Percentiles rank a stretch among this genome's conserved stretches.
Evolutionary conservation across 129 eudicot species (phyloP).

Genomic region (Solidago caesia): DNA sequence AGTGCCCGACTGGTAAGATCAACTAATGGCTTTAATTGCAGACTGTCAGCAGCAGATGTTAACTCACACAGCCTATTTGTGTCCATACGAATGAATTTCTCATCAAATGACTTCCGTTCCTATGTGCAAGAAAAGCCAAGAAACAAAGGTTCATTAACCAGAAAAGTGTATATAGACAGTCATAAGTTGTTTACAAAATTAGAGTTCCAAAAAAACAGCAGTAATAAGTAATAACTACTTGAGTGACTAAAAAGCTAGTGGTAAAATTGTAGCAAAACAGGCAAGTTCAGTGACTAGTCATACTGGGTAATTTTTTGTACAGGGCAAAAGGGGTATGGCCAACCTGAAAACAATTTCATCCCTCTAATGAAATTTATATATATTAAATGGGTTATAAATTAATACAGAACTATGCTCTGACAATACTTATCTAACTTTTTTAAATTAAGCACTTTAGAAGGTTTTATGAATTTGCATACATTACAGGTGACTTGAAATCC

Average conservation of each 20-base stretch:
- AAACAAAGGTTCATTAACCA: constrained; percentile 7
- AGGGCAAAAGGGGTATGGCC: background rate
- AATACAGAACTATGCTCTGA: background rate
- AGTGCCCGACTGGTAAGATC: constrained; percentile 94
- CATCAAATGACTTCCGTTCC: constrained; percentile 91
- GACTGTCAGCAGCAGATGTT: constrained; percentile 94
- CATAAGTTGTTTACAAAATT: background rate
- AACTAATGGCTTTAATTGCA: constrained; percentile 74
- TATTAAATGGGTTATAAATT: background rate
- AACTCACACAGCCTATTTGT: constrained; percentile 83
- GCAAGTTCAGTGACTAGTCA: background rate
- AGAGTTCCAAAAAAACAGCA: too few relatives aligned
- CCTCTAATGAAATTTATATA: background rate
- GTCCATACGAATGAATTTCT: constrained; percentile 84
- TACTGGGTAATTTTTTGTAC: background rate
- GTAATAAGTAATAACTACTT: too few relatives aligned
- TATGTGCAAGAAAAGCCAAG: constrained; percentile 17
- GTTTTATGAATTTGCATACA: background rate
- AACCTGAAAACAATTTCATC: background rate
- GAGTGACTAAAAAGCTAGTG: background rate
- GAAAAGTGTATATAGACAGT: background rate
- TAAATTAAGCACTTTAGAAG: background rate
- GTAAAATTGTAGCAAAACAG: background rate
- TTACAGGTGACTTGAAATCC: background rate
- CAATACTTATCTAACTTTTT: background rate